A percentile compares a stretch with the other conserved stretches of the same genome.
Conservation (phyloP, 345 rosid species). For the Eucalyptus curtisii region DNA sequence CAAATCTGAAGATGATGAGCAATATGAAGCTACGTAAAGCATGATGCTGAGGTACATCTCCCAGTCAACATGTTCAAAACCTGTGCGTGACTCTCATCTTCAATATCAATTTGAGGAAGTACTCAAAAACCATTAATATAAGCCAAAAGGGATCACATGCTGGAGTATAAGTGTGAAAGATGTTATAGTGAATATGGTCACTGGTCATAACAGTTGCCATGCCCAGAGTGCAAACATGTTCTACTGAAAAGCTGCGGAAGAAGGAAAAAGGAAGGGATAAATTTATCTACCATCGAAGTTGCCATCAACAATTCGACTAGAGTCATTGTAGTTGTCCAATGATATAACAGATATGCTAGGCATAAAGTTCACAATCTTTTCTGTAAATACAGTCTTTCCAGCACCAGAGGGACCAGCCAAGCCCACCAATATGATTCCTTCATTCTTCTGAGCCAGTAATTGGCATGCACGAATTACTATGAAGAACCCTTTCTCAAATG, state of each 20-base stretch:
- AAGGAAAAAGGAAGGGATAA: neutral
- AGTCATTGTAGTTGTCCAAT: constrained; percentile 89
- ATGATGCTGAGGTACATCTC: neutral
- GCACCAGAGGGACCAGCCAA: constrained; percentile 99
- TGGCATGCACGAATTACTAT: constrained; percentile 88
- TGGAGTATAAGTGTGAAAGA: neutral
- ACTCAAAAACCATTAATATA: neutral
- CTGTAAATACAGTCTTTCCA: constrained; percentile 93
- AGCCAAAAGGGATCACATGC: neutral
- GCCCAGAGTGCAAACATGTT: neutral
- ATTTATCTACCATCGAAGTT: constrained; percentile 46
- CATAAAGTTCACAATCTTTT: constrained; percentile 77
- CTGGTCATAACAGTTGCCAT: neutral
- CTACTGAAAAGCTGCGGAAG: neutral
- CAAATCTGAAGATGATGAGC: neutral
- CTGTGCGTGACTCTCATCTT: neutral
- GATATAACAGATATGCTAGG: constrained; percentile 89
- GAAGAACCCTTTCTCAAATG: constrained; percentile 93
- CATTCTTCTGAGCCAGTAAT: constrained; percentile 74
- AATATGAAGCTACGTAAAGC: neutral
- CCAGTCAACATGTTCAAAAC: neutral
- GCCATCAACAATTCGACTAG: constrained; percentile 88
- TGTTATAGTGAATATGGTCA: neutral
- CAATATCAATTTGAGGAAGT: neutral
- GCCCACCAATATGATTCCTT: constrained; percentile 79